Percentiles rank a stretch among this genome's conserved stretches.
phyloP scores from a whole-genome alignment of 2,329 filamentous ascomycete species.

The Acrodontium crateriforme region DNA sequence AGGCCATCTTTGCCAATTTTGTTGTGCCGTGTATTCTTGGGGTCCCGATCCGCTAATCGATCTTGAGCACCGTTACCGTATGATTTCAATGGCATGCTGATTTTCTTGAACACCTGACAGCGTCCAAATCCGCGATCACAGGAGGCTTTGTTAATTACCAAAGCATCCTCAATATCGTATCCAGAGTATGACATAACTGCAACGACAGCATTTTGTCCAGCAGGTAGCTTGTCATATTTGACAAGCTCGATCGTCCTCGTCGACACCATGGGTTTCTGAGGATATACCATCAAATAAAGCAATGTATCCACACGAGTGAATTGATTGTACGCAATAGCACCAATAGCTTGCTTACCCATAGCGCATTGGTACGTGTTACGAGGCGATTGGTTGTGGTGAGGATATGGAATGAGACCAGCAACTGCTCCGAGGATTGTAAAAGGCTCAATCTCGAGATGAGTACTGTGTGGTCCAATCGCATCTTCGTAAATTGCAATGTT shows the following conservation, averaged over 20 bases:
- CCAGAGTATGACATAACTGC: constrained; percentile 99
- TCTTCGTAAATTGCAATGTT: constrained; percentile 83
- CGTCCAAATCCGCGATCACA: constrained; percentile 89
- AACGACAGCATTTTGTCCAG: constrained; percentile 91
- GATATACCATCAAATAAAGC: constrained; percentile 92
- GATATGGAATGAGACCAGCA: constrained; percentile 90
- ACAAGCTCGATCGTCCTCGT: constrained; percentile 93
- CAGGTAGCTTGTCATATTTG: constrained; percentile 92
- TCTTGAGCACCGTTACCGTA: constrained; percentile 69
- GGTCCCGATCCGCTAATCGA: constrained; percentile 45
- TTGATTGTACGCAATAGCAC: constrained; percentile 95
- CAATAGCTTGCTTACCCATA: constrained; percentile 99
- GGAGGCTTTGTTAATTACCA: constrained; percentile 92
- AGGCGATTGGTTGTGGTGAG: constrained; percentile 96
- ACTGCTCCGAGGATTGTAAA: constrained; percentile 95
- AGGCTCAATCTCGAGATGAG: constrained; percentile 93
- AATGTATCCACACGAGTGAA: constrained; percentile 94
- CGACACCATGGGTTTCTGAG: constrained; percentile 94
- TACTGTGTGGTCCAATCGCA: constrained; percentile 69
- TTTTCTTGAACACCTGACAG: constrained; percentile 96
- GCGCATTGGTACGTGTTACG: constrained; percentile 98
- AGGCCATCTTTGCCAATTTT: constrained; percentile 78
- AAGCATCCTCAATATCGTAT: constrained; percentile 97
- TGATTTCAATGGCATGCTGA: constrained; percentile 70
- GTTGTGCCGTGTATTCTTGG: constrained; percentile 40